Conservation (phyloP, 768 basidiomycete genomes). For the Mycena alexandri region DNA sequence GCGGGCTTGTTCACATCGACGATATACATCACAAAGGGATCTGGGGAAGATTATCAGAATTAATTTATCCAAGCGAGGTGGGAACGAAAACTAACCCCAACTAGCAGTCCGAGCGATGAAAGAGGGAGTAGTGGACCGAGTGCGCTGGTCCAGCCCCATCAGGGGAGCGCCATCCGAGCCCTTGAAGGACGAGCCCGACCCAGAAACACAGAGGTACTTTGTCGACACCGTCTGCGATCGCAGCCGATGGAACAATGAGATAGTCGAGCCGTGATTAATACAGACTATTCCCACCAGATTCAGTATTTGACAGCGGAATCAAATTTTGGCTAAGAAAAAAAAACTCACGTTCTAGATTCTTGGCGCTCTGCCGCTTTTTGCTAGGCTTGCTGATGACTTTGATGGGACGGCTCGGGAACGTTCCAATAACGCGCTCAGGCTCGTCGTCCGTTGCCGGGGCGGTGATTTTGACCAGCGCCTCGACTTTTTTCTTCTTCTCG, state of each 20-base stretch:
- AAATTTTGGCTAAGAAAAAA: constrained; percentile 15
- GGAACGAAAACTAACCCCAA: constrained; percentile 73
- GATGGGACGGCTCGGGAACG: constrained; percentile 94
- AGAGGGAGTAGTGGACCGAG: constrained; percentile 80
- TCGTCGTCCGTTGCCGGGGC: constrained; percentile 85
- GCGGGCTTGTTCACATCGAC: constrained; percentile 91
- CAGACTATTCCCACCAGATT: constrained; percentile 68
- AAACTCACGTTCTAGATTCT: constrained; percentile 89
- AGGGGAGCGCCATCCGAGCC: constrained; percentile 92
- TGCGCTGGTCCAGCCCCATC: constrained; percentile 82
- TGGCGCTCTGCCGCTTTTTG: constrained; percentile 95
- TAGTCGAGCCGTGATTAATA: constrained; percentile 95
- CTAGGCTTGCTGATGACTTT: constrained; percentile 98
- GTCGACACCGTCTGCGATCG: constrained; percentile 97
- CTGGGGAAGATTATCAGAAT: constrained; percentile 50
- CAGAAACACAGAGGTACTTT: constrained; percentile 95
- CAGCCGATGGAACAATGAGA: constrained; percentile 95
- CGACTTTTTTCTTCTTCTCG: constrained; percentile 95
- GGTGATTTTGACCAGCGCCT: constrained; percentile 91
- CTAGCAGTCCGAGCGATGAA: constrained; percentile 92
- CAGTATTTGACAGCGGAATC: constrained; percentile 31
- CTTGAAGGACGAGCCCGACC: constrained; percentile 91
- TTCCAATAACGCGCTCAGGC: constrained; percentile 86
- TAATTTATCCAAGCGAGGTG: constrained; percentile 12
- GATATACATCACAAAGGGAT: constrained; percentile 97